Evolutionary conservation across 768 basidiomycete species (phyloP), one percentile per base, ranked within the genome.

Genomic region (Termitomyces sp.): DNA sequence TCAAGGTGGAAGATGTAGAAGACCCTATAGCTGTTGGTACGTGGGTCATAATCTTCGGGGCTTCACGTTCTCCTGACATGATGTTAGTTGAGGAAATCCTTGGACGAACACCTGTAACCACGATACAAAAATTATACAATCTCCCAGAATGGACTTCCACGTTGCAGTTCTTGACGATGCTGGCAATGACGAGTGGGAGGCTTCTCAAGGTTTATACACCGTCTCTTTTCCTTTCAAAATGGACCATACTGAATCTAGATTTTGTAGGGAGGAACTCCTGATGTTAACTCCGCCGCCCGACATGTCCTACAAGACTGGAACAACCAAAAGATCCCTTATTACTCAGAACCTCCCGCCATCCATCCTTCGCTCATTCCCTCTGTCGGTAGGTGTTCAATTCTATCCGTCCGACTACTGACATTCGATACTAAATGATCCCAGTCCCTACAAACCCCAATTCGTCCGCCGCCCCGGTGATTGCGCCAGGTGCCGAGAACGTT

Each of bases 301-400:
- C 84, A 88, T 13, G 80, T 98, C 22, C 70, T 98, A 1, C 82
- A 76, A 46, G 94, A 99, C 66, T 99, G 96, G 95, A 98, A 98
- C 63, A 84, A 91, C 54, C 94, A 97, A 68, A 96, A 93, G 65
- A 96, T 98, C 11, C 89, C 91, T 0, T 98, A 91, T 72, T 91
- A 79, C 72, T 91, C 93, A 4, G 67, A 74, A 2, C 93, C 94
- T 9, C 94, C 96, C 0, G 64, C 75, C 7, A 67, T 91, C 2
- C 92, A 95, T 66, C 87, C 91, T 0, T 91, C 91, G 0, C 77
- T 82, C 31, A 76, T 92, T 53, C 88, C 89, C 5, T 77, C 77
- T 10, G 74, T 72, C 6, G 67, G 79, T 70, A 66, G 49, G 60
- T 62, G 11, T 31, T 39, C n/a, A n/a, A 53, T 31, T 20, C 12